Conservation (phyloP, 139 green algal species). For the Coelastrella sp. region DNA sequence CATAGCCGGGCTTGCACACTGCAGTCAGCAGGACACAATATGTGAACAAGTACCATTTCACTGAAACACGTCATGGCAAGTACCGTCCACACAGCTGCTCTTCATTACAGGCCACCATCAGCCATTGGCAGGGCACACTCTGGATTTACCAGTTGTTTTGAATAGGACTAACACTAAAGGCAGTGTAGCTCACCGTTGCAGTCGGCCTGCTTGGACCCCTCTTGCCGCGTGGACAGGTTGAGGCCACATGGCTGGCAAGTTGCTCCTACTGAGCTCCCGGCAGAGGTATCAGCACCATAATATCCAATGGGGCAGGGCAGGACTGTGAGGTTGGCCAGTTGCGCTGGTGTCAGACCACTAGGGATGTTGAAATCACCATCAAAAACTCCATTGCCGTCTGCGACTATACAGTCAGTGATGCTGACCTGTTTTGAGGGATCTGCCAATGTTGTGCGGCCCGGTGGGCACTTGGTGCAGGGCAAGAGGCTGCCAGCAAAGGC, state of each 20-base stretch:
- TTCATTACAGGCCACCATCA: background rate
- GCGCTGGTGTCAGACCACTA: background rate
- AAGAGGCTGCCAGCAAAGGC: background rate
- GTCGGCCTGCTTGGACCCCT: background rate
- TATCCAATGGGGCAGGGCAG: conserved; percentile 7
- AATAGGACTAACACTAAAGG: too few species aligned
- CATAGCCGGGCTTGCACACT: background rate
- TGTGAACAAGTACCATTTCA: background rate
- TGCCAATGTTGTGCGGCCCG: background rate
- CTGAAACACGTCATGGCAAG: background rate
- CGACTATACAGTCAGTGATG: background rate
- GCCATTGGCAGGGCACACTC: background rate
- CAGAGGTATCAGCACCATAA: background rate
- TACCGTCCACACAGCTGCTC: background rate
- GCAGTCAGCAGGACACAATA: conserved; percentile 7
- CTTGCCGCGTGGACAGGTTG: background rate
- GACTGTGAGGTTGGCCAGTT: background rate
- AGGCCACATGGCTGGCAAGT: background rate
- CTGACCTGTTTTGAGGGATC: background rate
- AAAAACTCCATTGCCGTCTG: background rate
- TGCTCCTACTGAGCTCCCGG: background rate
- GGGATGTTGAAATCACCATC: too few species aligned
- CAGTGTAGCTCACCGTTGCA: conserved; percentile 10
- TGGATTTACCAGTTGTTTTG: too few species aligned
- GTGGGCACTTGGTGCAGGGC: background rate